Evolutionary conservation across 129 eudicot species (phyloP).

Genomic region (Flaveria sonorensis): DNA sequence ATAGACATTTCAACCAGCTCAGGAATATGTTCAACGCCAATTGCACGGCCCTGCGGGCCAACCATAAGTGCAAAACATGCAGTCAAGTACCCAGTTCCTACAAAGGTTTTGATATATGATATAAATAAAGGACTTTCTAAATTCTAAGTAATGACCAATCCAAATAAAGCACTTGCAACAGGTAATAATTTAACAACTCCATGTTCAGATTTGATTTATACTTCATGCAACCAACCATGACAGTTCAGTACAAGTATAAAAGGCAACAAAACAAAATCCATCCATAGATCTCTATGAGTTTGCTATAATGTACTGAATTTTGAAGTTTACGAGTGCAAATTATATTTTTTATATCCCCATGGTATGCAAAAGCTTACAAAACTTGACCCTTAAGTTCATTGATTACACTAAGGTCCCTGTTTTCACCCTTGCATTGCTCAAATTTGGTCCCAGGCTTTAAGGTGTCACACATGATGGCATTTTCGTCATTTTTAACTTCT

Average conservation of each 20-base stretch:
- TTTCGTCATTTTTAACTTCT: background rate
- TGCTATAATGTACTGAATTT: background rate
- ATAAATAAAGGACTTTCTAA: background rate
- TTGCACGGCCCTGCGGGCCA: constrained; percentile 82
- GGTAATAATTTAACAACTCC: background rate
- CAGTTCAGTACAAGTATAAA: background rate
- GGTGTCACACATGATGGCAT: background rate
- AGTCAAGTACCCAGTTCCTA: constrained; percentile 96
- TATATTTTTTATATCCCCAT: background rate
- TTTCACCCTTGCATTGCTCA: background rate
- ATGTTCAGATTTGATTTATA: background rate
- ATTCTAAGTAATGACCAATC: background rate
- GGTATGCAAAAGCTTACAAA: background rate
- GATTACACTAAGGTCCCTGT: background rate
- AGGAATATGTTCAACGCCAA: constrained; percentile 95
- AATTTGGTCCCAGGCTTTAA: background rate
- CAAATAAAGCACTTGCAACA: background rate
- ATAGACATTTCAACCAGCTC: constrained; percentile 69
- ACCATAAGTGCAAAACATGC: constrained; percentile 98
- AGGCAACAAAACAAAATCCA: background rate
- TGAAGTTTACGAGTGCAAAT: background rate
- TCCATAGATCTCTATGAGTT: background rate
- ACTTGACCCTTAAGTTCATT: background rate
- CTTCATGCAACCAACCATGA: background rate
- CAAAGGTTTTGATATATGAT: constrained; percentile 19